Conservation (phyloP, 2,329 filamentous ascomycete species). For the Paracoccidioides brasiliensis region DNA sequence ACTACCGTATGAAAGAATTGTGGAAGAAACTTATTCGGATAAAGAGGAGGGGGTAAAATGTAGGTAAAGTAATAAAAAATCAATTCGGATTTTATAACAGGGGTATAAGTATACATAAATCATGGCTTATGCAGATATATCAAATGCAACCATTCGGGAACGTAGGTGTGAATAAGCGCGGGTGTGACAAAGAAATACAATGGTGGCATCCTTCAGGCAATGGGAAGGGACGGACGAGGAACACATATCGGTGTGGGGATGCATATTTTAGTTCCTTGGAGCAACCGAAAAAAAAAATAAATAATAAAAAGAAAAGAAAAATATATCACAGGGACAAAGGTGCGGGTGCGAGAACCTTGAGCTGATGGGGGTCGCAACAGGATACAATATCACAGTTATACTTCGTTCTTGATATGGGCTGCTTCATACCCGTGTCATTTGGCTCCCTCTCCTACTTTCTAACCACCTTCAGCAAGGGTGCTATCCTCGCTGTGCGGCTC, state of each 20-base stretch:
- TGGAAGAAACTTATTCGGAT: not conserved
- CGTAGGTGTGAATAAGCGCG: too few species aligned
- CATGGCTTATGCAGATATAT: too few species aligned
- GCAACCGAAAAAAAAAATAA: not conserved
- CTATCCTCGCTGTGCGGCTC: slow-evolving; percentile 36
- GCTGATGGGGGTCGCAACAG: not conserved
- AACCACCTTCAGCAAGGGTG: slow-evolving; percentile 35
- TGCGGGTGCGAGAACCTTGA: not conserved
- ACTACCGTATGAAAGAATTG: too few species aligned
- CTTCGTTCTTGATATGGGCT: not conserved
- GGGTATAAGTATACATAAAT: not conserved
- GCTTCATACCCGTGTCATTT: not conserved
- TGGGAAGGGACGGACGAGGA: too few species aligned
- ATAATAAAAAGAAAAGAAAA: not conserved
- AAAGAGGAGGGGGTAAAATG: not conserved
- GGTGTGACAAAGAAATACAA: too few species aligned
- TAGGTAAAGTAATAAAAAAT: not conserved
- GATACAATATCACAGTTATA: not conserved
- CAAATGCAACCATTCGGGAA: too few species aligned
- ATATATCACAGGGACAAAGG: not conserved
- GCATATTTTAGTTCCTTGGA: too few species aligned
- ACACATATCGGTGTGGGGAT: too few species aligned
- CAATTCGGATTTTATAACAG: not conserved
- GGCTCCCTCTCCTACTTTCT: slow-evolving; percentile 21
- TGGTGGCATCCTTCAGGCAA: too few species aligned